Evolutionary conservation across 768 basidiomycete species (phyloP), one percentile per base, ranked within the genome.

Genomic region (Pleurotus citrinopileatus): DNA sequence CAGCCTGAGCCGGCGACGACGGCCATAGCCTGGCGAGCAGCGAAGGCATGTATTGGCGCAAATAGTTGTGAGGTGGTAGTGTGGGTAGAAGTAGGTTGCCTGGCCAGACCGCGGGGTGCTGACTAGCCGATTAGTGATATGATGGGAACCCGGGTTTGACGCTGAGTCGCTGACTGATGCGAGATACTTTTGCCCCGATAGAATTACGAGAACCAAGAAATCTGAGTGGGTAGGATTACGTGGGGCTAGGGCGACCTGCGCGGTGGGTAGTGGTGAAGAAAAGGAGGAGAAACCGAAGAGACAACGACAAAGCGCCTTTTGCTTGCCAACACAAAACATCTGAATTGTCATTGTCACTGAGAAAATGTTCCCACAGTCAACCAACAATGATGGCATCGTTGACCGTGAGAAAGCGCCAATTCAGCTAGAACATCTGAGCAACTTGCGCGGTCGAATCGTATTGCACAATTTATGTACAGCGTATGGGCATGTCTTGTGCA

Each of bases 1-100:
- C 61, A 4, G 59, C 57, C 43, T 55, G 59, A 4, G 59, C 55
- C 51, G 52, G 29, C 17, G 53, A 44, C 32, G 57, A 55, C 2
- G 27, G 48, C 52, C 52, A 53, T 12, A 53, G 42, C n/a, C 52
- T 53, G 19, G 52, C 19, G 26, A 58, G 43, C 1, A 46, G 25
- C 23, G 28, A 47, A 25, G 57, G 19, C 57, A 58, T 58, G 38
- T 27, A n/a, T 13, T 7, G 38, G 10, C 38, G 38, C 17, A 27
- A 34, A 15, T 54, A 3, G 53, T 15, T 23, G 25, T 42, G 26
- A 43, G n/a, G n/a, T 26, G 29, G 51, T 40, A 38, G 43, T 38
- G n/a, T 37, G 8, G 15, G 29, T 37, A 52, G 15, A 27, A 50
- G 8, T 22, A 32, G 36, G 6, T 32, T 25, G 47, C 19, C 23